Conservation (phyloP, 2,329 filamentous ascomycete genomes). For the Fusarium domesticum region DNA sequence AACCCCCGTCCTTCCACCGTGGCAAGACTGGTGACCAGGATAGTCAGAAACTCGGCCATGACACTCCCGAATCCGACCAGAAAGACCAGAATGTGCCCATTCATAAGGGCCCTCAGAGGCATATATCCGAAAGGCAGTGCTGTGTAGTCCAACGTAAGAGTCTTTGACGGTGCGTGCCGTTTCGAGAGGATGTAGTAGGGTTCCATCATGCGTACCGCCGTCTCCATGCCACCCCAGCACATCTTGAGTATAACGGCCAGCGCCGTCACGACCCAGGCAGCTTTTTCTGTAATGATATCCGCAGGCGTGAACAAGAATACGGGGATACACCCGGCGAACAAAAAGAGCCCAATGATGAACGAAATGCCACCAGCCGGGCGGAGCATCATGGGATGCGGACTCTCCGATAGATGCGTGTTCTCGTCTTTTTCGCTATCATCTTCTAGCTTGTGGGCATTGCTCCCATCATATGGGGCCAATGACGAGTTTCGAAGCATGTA, state of each 20-base stretch:
- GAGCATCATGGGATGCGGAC: conserved; percentile 68
- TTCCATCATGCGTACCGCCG: conserved; percentile 68
- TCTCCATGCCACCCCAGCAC: conserved; percentile 66
- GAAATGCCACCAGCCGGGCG: conserved; percentile 57
- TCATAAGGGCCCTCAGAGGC: conserved; percentile 58
- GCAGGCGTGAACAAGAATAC: conserved; percentile 59
- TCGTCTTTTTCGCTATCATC: conserved; percentile 47
- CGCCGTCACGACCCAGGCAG: conserved; percentile 64
- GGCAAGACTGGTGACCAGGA: conserved; percentile 64
- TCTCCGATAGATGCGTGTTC: conserved; percentile 50
- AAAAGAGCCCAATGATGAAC: conserved; percentile 55
- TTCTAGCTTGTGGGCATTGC: conserved; percentile 36
- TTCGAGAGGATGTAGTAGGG: conserved; percentile 69
- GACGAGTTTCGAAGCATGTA: conserved; percentile 70
- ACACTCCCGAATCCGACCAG: conserved; percentile 68
- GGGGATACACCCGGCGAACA: conserved; percentile 58
- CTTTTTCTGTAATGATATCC: conserved; percentile 55
- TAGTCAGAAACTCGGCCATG: conserved; percentile 69
- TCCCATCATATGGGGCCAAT: conserved; percentile 60
- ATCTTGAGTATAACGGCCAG: conserved; percentile 66
- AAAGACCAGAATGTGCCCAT: conserved; percentile 63
- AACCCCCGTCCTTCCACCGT: conserved; percentile 63
- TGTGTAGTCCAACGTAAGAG: conserved; percentile 69
- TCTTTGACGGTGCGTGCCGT: conserved; percentile 62
- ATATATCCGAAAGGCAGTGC: conserved; percentile 67